Evolutionary conservation across 805 yeast genomes (phyloP), one percentile per base, ranked within the genome.

Genomic region (Kodamaea nitidulidarum): DNA sequence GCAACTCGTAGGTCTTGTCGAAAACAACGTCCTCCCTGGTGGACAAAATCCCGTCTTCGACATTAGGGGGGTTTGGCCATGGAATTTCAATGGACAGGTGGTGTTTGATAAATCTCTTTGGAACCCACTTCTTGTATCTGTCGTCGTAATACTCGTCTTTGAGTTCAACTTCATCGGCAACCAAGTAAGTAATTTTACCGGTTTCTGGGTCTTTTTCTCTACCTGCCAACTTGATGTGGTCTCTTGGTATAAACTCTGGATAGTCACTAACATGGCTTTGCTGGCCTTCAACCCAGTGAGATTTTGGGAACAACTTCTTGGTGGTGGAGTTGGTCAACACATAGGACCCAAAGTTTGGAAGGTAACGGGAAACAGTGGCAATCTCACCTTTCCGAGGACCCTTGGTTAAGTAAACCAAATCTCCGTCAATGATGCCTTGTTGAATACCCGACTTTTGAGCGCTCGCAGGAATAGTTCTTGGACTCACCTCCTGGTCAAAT

Each of bases 371-470:
- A 8, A 91, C 75, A 40, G 76, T 76, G 7, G 91, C 80, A 10
- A 88, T 71, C 18, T 76, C 79, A n/a, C 96, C 95, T 52, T 77
- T 78, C 52, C 76, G 73, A 34, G 73, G 70, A 14, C 97, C 97
- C 37, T 71, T 73, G 18, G 78, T 67, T 17, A 88, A 70, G 55
- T 87, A 75, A 2, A 85, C 95, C 44, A 82, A 68, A 61, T 87
- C 96, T 15, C 95, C 95, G 15, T 77, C 78, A 33, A 80, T 67
- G 47, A 77, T 79, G 34, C 77, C 80, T 68, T 84, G 73, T 43
- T 69, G 67, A 24, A 75, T 65, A 32, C 63, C 70, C 11, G 67
- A 64, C 49, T 71, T 72, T 45, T 58, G 54, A 35, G 63, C 62
- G 14, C 20, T 17, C 2, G 9, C 24, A 6, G 39, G 35, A 15